Evolutionary conservation across 164 flowering plant species (phyloP).

Genomic region (Pachysandra terminalis): DNA sequence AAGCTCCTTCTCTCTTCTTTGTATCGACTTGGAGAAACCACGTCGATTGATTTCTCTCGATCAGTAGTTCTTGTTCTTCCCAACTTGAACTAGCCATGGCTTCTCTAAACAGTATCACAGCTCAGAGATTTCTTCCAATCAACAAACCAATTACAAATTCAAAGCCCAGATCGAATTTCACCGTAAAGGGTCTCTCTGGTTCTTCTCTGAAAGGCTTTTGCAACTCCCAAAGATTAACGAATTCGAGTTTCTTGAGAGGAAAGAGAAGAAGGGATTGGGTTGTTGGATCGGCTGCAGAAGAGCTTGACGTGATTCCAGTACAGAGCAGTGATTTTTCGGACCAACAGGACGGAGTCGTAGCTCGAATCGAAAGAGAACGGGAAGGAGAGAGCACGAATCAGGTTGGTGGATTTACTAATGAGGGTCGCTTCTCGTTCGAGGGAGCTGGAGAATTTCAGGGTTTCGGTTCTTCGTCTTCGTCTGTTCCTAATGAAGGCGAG

Average conservation of each 20-base stretch:
- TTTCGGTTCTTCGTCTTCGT: constrained; percentile 30
- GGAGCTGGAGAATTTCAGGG: constrained; percentile 39
- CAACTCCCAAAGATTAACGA: constrained; percentile 2
- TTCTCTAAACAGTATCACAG: constrained; percentile 32
- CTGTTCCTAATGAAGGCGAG: constrained; percentile 22
- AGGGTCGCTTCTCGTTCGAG: constrained; percentile 58
- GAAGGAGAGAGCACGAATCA: constrained; percentile 25
- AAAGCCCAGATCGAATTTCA: constrained; percentile 17
- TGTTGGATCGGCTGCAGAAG: constrained; percentile 36
- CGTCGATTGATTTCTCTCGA: background rate
- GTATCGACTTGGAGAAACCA: background rate
- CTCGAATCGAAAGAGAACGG: constrained; percentile 31
- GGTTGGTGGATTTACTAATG: constrained; percentile 50
- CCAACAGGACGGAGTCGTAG: constrained; percentile 50
- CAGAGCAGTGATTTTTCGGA: constrained; percentile 53
- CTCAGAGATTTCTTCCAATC: constrained; percentile 33
- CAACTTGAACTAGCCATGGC: constrained; percentile 31
- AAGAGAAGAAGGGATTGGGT: constrained; percentile 23
- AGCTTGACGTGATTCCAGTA: constrained; percentile 62
- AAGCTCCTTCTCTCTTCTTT: background rate
- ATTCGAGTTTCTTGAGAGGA: constrained; percentile 17
- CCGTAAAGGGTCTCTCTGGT: constrained; percentile 19
- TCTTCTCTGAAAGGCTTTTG: constrained; percentile 12
- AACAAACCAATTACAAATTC: constrained; percentile 14
- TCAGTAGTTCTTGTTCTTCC: constrained; percentile 10